Conservation (phyloP, 1,284 basidiomycete genomes). For the Ustilago crameri region DNA sequence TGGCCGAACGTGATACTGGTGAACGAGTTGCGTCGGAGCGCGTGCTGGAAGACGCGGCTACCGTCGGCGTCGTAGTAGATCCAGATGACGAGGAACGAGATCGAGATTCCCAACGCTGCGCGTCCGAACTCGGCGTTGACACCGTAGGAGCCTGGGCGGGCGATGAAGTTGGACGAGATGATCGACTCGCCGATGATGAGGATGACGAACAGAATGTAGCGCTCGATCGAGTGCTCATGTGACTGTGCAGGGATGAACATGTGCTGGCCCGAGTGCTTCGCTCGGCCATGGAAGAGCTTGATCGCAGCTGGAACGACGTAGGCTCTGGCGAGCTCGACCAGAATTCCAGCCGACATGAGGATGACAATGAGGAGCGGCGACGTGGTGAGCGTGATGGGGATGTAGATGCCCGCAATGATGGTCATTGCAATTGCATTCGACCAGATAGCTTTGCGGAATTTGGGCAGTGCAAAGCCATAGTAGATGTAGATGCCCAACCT, state of each 20-base stretch:
- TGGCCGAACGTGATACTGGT: constrained; percentile 61
- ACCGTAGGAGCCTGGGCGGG: constrained; percentile 32
- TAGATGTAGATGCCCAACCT: constrained; percentile 51
- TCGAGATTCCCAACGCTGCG: constrained; percentile 54
- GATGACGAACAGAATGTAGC: constrained; percentile 59
- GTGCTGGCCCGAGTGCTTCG: constrained; percentile 43
- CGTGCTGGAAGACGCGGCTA: constrained; percentile 64
- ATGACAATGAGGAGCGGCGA: constrained; percentile 38
- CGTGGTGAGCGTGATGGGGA: constrained; percentile 52
- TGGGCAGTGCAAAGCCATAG: constrained; percentile 61
- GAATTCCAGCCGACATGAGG: constrained; percentile 53
- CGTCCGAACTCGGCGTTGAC: constrained; percentile 52
- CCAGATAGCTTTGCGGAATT: constrained; percentile 61
- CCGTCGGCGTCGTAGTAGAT: constrained; percentile 61
- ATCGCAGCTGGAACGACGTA: constrained; percentile 51
- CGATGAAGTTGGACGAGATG: constrained; percentile 46
- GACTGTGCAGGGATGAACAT: constrained; percentile 60
- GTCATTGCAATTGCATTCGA: constrained; percentile 45
- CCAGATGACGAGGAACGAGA: constrained; percentile 65
- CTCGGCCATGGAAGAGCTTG: constrained; percentile 45
- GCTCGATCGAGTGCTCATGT: constrained; percentile 61
- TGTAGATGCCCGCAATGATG: constrained; percentile 53
- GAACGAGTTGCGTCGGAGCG: constrained; percentile 62
- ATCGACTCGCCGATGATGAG: constrained; percentile 63
- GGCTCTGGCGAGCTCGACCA: constrained; percentile 45